Evolutionary conservation across 1,139 yeast genomes (phyloP), one percentile per base, ranked within the genome.

Genomic region (Entelexis paramagnoliae): DNA sequence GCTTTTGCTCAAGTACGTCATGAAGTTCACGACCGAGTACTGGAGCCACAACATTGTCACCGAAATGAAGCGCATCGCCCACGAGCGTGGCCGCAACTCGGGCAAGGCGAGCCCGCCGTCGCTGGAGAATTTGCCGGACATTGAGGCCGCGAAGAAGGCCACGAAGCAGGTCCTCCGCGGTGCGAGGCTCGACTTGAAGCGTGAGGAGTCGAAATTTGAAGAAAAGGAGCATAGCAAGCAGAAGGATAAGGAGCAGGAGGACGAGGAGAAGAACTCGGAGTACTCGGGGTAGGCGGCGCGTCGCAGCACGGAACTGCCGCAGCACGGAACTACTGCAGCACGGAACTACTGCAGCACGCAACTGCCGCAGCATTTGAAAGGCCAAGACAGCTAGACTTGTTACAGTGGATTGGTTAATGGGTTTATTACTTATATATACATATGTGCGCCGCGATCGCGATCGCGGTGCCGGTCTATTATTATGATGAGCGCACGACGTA

Each of bases 31-130:
- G 11, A 84, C 96, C 24, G 88, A 86, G 4, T 91, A 79, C 66
- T 91, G 99, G 99, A 98, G 98, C 50, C 95, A 88, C 66, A 83
- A 83, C 62, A 91, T 91, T 68, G 98, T 91, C 45, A 82, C 83
- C 60, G 99, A 93, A 67, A 72, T 91, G 61, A 56, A 59, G 28
- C 56, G 60, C 19, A 60, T 60, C 22, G 58, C 54, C 2, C 47
- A 54, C 26, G 61, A 58, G 34, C 56, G 59, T 17, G 46, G 47
- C 22, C 49, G 46, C 9, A 28, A 38, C 32, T 22, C 33, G 16
- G 17, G 7, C 14, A 19, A 26, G 13, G 8, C 13, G 13, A 19
- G 30, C 24, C 51, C 42, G 16, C 40, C 45, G 2, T 17, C 44
- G 24, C 5, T 33, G 9, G 29, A 16, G 34, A 22, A 20, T 17